Evolutionary conservation across 2,329 filamentous ascomycete species (phyloP).

Genomic region (Colletotrichum tofieldiae): DNA sequence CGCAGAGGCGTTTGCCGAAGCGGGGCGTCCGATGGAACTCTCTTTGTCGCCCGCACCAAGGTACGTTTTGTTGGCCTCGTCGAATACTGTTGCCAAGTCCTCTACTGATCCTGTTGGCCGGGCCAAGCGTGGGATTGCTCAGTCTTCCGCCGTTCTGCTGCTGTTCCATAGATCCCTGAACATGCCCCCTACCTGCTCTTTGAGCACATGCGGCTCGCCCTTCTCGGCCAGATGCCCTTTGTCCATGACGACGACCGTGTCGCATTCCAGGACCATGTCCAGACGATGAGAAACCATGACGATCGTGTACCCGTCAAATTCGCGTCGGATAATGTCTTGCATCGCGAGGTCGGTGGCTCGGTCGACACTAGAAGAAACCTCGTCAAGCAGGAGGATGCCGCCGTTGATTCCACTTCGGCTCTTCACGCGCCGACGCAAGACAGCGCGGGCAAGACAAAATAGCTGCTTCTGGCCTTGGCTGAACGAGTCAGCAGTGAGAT

Average conservation of each 20-base stretch:
- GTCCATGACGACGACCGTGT: constrained; percentile 62
- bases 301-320: constrained; percentile 63
- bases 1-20: background rate
- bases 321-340: constrained; percentile 50
- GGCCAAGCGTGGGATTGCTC: background rate
- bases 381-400: constrained; percentile 53
- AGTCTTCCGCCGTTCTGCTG: constrained; percentile 15
- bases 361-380: constrained; percentile 54
- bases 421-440: constrained; percentile 61
- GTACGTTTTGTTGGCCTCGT: background rate
- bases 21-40: background rate
- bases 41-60: background rate
- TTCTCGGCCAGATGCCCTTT: constrained; percentile 57
- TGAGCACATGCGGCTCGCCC: constrained; percentile 20
- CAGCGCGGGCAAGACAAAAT: constrained; percentile 73
- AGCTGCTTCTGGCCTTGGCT: constrained; percentile 75
- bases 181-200: constrained; percentile 6
- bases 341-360: constrained; percentile 52
- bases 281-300: constrained; percentile 57
- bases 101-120: background rate
- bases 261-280: constrained; percentile 63
- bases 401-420: constrained; percentile 13
- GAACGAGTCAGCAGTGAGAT: constrained; percentile 64
- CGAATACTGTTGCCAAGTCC: background rate
- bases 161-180: constrained; percentile 35